Evolutionary conservation across 768 basidiomycete genomes (phyloP), one percentile per base, ranked within the genome.

Genomic region (Gymnopilus dilepis): DNA sequence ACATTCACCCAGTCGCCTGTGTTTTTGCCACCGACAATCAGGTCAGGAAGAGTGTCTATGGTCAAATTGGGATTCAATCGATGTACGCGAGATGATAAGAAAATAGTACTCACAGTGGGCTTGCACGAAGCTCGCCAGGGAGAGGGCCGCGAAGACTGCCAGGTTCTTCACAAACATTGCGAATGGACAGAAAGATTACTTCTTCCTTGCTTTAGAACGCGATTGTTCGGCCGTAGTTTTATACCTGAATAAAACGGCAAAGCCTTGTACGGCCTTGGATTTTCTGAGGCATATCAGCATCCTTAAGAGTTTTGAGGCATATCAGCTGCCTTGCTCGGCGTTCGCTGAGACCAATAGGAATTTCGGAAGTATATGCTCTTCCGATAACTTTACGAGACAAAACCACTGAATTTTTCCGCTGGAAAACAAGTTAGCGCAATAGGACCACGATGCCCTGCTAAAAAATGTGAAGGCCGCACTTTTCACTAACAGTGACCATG

Each of bases 1-100:
- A 82, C 78, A 61, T 81, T 75, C 24, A 68, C 63, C 82, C 81
- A 83, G 19, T 70, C 70, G 6, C 78, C 58, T 7, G 78, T 79
- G n/a, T 70, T 74, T 21, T 59, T 66, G 11, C 82, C 81, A 31
- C 74, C 74, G 22, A 77, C 74, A 38, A 80, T 73, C 40, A 84
- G 72, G 22, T 78, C 76, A 6, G 80, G 78, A 68, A 82, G 80
- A 8, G 80, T 82, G 67, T 82, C 80, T 82, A 50, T 28, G n/a
- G n/a, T n/a, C n/a, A n/a, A n/a, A n/a, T n/a, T n/a, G n/a, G n/a
- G n/a, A n/a, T n/a, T n/a, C n/a, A n/a, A n/a, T n/a, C n/a, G n/a
- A n/a, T n/a, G n/a, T n/a, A n/a, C n/a, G 26, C 1, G 24, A 30
- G 2, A 17, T 55, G 19, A 15, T 15, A 45, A 45, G 8, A 15